Conservation (phyloP, 192 early-diverging fungal species). For the Helicostylum pulchrum region DNA sequence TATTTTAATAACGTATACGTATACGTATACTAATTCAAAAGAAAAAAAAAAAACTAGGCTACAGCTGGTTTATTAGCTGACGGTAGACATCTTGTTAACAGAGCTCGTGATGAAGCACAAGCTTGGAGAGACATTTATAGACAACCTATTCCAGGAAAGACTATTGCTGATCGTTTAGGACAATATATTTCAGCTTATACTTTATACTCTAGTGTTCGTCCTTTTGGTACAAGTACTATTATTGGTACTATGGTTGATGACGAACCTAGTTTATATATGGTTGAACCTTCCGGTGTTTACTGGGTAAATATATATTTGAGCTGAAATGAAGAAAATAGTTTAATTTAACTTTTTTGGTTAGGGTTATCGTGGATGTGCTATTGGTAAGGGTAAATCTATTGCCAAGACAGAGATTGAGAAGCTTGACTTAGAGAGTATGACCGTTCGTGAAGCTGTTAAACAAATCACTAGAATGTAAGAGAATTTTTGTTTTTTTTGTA, state of each 20-base stretch:
- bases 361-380: constrained; percentile 94
- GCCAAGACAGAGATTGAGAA: constrained; percentile 99
- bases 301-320: constrained; percentile 55
- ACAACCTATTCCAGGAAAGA: constrained; percentile 78
- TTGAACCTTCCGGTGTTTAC: constrained; percentile 96
- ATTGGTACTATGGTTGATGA: constrained; percentile 74
- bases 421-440: constrained; percentile 80
- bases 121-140: constrained; percentile 85
- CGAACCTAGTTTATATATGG: constrained; percentile 81
- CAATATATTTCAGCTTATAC: constrained; percentile 97
- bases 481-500: background rate
- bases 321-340: background rate
- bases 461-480: constrained; percentile 90
- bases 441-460: constrained; percentile 83
- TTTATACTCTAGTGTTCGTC: constrained; percentile 91
- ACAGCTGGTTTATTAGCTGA: constrained; percentile 93
- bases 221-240: constrained; percentile 87
- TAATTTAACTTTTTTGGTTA: constrained; percentile 26
- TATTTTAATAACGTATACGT: constrained; percentile 6
- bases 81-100: constrained; percentile 82
- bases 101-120: constrained; percentile 89
- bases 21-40: background rate
- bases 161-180: constrained; percentile 89
- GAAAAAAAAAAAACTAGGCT: constrained; percentile 46
- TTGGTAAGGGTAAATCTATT: constrained; percentile 94